Base-by-base conservation (phyloP, 805 yeast genomes). In the Candida schatavii region DNA sequence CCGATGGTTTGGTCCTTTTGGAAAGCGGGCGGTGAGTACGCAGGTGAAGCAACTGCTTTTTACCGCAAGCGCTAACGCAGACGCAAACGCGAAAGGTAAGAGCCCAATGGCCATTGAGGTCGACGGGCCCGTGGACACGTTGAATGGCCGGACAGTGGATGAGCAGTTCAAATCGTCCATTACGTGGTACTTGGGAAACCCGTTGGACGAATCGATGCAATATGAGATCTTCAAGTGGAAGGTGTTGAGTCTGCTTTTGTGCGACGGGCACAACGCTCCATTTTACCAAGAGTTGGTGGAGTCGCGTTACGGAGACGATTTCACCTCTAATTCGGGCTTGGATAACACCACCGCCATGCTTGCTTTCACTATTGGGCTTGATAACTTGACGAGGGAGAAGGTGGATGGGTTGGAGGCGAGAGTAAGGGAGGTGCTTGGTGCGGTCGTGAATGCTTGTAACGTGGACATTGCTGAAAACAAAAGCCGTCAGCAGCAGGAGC, bases 261-360 rank as follows among this genome's bases (percentile, higher is more conserved):
- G 83, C 49, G 96, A 88, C 57, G 98, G 98, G 2, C 98, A 91
- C 56, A 85, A 93, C 10, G 84, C 98, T 4, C 91, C 95, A 5
- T 71, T 93, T 42, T 88, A 90, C 61, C 88, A 89, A 61, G 78
- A 78, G n/a, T 68, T 93, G 42, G 85, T 93, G 42, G 99, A 93
- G 59, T 64, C 85, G 1, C 93, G 91, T 1, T 57, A 83, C 26
- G 98, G 93, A 32, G 78, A 86, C 39, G 97, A 93, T 49, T 93
- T 83, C 56, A 70, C 91, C 0, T 85, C 88, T 4, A 93, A 93
- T 56, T 72, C 95, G 0, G 99, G 99, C 1, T 69, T 88, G 41
- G 97, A 91, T 45, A 75, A 85, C 2, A 80, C 87, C 40, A 85
- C 96, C 3, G 83, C 87, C 0, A 74, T 79, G 33, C 79, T 86